A percentile compares a stretch with the other conserved stretches of the same genome.
phyloP scores from a whole-genome alignment of 1,139 yeast species.

The Pichia sp. region DNA sequence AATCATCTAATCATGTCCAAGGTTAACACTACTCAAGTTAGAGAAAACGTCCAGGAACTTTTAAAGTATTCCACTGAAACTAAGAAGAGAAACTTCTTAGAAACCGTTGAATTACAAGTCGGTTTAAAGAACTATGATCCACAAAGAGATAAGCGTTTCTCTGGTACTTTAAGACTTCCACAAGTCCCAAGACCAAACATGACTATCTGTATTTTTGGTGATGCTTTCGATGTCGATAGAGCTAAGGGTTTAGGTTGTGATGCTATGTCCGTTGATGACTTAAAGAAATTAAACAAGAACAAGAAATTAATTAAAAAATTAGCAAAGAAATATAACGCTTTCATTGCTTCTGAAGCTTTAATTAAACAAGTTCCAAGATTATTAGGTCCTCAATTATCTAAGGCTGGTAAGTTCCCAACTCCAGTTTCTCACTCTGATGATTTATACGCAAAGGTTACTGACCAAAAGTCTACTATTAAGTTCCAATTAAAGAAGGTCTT shows the following conservation, averaged over 20 bases:
- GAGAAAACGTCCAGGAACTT: slow-evolving; percentile 93
- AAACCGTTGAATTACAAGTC: slow-evolving; percentile 99
- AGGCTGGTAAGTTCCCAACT: slow-evolving; percentile 99
- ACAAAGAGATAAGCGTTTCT: slow-evolving; percentile 99
- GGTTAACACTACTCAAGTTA: slow-evolving; percentile 87
- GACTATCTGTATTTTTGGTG: slow-evolving; percentile 99
- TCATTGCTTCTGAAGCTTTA: slow-evolving; percentile 98
- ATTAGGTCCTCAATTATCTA: slow-evolving; percentile 99
- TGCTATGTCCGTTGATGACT: slow-evolving; percentile 99
- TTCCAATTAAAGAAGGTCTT: slow-evolving; percentile 99
- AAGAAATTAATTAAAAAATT: slow-evolving; percentile 99
- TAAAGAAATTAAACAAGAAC: slow-evolving; percentile 99
- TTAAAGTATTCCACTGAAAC: slow-evolving; percentile 87
- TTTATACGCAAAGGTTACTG: slow-evolving; percentile 90
- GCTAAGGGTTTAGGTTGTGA: slow-evolving; percentile 99
- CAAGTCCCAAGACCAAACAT: slow-evolving; percentile 99
- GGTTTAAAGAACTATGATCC: slow-evolving; percentile 99
- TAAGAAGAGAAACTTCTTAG: slow-evolving; percentile 99
- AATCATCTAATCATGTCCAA: slow-evolving; percentile 70
- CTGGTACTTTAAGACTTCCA: slow-evolving; percentile 98
- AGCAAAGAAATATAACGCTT: slow-evolving; percentile 99
- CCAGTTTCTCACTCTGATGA: slow-evolving; percentile 99
- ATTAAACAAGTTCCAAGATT: slow-evolving; percentile 99
- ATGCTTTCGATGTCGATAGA: slow-evolving; percentile 99
- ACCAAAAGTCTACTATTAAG: slow-evolving; percentile 99